Evolutionary conservation across 2,329 filamentous ascomycete species (phyloP), one percentile per base, ranked within the genome.

Genomic region (Zalaria obscura): DNA sequence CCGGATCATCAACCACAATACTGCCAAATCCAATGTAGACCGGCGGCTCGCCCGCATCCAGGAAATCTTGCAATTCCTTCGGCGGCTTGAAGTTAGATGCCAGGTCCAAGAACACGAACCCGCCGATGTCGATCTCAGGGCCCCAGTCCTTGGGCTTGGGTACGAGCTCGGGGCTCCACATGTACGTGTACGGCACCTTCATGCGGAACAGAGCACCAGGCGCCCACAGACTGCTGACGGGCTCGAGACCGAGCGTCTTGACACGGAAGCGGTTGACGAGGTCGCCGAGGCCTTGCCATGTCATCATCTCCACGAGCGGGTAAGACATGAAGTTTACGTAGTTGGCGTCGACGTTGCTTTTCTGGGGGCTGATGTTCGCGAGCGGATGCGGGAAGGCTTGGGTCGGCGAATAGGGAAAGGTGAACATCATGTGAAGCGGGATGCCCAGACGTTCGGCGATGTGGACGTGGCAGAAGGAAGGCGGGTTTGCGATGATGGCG

Each of bases 401-500:
- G 0, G 83, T 88, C 0, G 83, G 81, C 0, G 77, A 83, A 52
- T 84, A 88, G 0, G 83, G 83, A 43, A 88, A 81, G 5, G 66
- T 68, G 43, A 51, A 52, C 50, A 53, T 55, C 40, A 55, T 65
- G 55, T 88, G 82, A 2, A 89, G 59, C 0, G 84, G 84, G 18
- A 88, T 75, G 0, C 83, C 83, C 25, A 91, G 58, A 26, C 80
- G 76, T 59, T 91, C 83, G 0, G 84, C 84, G 47, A 83, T 86
- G 59, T 87, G 83, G 1, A 87, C 68, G 53, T 87, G 83, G 0
- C 80, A 81, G 57, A 88, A 85, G 47, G 74, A 80, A 0, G 82
- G 82, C 0, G 84, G 84, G 48, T 91, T 91, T 0, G 84, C 83
- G 45, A 91, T 89, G 50, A 91, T 89, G n/a, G 76, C 80, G 54